Conservation (phyloP, 495 filamentous ascomycete species). For the Penicillium waksmanii region DNA sequence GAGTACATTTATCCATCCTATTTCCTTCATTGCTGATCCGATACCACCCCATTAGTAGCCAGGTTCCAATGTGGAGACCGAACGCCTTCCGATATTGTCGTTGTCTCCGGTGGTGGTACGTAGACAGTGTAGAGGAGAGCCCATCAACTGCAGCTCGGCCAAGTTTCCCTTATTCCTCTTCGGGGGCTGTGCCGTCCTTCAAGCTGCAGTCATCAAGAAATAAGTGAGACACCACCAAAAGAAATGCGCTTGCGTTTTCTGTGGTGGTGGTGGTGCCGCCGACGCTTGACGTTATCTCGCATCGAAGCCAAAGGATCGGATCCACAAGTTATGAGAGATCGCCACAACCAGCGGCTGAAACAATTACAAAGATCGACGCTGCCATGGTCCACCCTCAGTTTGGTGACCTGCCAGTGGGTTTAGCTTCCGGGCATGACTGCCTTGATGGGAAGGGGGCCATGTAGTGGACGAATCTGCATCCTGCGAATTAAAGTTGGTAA, state of each 20-base stretch:
- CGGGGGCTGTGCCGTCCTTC: background rate
- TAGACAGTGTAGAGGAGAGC: background rate
- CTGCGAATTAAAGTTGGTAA: conserved; percentile 1
- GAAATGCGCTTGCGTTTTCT: background rate
- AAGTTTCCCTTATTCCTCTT: background rate
- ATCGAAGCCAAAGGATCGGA: conserved; percentile 2
- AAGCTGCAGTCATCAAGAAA: background rate
- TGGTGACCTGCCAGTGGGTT: background rate
- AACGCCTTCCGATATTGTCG: background rate
- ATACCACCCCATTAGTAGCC: background rate
- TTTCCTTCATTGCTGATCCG: background rate
- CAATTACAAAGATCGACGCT: conserved; percentile 18
- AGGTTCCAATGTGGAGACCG: background rate
- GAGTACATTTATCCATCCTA: background rate
- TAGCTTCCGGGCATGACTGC: conserved; percentile 7
- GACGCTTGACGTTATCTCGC: conserved; percentile 4
- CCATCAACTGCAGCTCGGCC: background rate
- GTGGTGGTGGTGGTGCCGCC: background rate
- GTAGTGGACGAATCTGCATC: background rate
- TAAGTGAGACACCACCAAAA: background rate
- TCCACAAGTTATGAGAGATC: background rate
- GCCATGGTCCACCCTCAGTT: background rate
- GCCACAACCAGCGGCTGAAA: conserved; percentile 15
- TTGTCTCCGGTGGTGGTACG: background rate
- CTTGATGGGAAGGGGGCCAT: conserved; percentile 1